Percentiles rank a stretch among this genome's conserved stretches.
Conservation (phyloP, 148 eudicot species). For the Rhododendron ovatum region DNA sequence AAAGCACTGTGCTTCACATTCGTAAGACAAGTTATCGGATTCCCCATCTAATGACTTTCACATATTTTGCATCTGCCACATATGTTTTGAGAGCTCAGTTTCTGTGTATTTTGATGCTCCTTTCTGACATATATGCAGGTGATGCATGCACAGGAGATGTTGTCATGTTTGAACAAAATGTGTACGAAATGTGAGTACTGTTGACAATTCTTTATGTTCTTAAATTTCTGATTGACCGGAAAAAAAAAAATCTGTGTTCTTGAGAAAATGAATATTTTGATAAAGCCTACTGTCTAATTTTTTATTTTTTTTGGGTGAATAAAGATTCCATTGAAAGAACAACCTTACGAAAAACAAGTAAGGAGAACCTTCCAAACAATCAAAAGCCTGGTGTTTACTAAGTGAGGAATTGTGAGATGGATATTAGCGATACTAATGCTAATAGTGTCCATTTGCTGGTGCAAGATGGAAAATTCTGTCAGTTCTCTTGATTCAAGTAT, state of each 20-base stretch:
- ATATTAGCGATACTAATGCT: background rate
- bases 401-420: background rate
- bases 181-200: conserved; percentile 60
- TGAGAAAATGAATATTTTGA: background rate
- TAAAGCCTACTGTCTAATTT: background rate
- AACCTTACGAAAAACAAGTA: background rate
- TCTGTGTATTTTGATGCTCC: background rate
- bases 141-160: conserved; percentile 86
- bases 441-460: background rate
- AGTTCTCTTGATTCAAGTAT: background rate
- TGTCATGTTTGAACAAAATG: conserved; percentile 80
- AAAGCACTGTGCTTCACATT: background rate
- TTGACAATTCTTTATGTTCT: background rate
- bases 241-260: background rate
- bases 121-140: conserved; percentile 43
- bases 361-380: background rate
- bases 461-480: background rate
- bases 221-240: too few relatives aligned
- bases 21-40: background rate
- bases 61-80: background rate
- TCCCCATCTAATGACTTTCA: background rate
- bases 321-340: background rate
- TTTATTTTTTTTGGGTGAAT: background rate
- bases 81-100: background rate
- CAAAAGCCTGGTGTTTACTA: background rate